Conservation (phyloP, 257 asterid species). For the Gentiana dahurica region DNA sequence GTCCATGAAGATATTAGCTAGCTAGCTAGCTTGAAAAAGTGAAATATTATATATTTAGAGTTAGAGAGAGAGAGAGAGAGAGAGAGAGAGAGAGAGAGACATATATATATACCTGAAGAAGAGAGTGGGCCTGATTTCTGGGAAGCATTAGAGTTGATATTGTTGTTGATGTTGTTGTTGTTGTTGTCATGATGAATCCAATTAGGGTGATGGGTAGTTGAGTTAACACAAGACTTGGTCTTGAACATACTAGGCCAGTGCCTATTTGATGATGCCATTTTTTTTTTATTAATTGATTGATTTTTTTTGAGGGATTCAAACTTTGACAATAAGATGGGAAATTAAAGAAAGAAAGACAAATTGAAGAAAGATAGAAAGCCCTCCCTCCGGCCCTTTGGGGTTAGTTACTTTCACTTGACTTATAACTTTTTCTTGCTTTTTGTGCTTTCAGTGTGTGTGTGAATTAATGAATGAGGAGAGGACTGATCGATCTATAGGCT, state of each 20-base stretch:
- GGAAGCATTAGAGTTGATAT: constrained; percentile 15
- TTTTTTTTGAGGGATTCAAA: constrained; percentile 1
- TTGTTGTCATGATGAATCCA: too few species aligned
- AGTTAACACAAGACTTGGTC: constrained; percentile 69
- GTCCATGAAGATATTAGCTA: too few species aligned
- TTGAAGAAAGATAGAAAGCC: not conserved
- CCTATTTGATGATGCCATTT: constrained; percentile 38
- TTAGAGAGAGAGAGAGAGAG: not conserved
- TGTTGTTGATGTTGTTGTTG: too few species aligned
- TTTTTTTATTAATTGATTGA: not conserved
- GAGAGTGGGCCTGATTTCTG: constrained; percentile 14
- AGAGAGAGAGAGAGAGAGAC: not conserved
- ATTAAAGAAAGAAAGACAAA: constrained; percentile 1
- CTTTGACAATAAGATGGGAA: not conserved
- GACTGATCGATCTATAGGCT: constrained; percentile 15
- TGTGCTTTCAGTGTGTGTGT: not conserved
- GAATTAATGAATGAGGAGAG: constrained; percentile 7
- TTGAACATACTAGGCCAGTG: constrained; percentile 57
- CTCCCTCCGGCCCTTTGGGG: not conserved
- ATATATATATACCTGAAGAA: constrained; percentile 22
- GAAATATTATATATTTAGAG: too few species aligned
- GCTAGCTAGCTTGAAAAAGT: too few species aligned
- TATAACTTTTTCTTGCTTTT: too few species aligned
- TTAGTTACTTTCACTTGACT: not conserved
- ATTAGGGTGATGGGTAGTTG: constrained; percentile 36